Evolutionary conservation across 441 rosid species (phyloP), one percentile per base, ranked within the genome.

Genomic region (Melianthus villosus): DNA sequence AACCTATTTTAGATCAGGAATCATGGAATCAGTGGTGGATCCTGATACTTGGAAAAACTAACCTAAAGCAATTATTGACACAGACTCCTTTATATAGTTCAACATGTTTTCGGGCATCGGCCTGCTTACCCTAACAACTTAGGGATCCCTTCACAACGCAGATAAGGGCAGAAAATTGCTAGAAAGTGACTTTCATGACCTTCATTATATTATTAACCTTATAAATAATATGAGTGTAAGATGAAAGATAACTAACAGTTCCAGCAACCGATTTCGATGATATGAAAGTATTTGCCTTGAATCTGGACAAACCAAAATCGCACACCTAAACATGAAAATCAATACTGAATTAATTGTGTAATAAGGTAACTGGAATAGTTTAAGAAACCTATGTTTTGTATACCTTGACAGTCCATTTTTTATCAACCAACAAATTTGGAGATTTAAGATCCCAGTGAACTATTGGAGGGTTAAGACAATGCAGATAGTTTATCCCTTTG

Each of bases 181-280:
- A n/a, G n/a, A n/a, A n/a, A n/a, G n/a, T n/a, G n/a, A n/a, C n/a
- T n/a, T n/a, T n/a, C n/a, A n/a, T n/a, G n/a, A n/a, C n/a, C n/a
- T n/a, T n/a, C n/a, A n/a, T n/a, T n/a, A n/a, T n/a, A n/a, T n/a
- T n/a, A n/a, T n/a, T n/a, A n/a, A n/a, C n/a, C n/a, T n/a, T n/a
- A n/a, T n/a, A n/a, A n/a, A n/a, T n/a, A n/a, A n/a, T n/a, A n/a
- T n/a, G n/a, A n/a, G n/a, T n/a, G n/a, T n/a, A n/a, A n/a, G n/a
- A n/a, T 33, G 38, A 23, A 39, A 56, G 3, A 57, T n/a, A 47
- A 76, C 96, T 75, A 79, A 91, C 99, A 9, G 99, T 85, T 58
- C 99, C 99, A 46, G 96, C 99, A 7, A 96, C 99, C 22, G 99
- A 75, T 57, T 91, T 78, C 42, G 99, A 91, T 38, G 99, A 91